Percentiles rank a stretch among this genome's conserved stretches.
phyloP scores from a whole-genome alignment of 257 asterid species.

The Solanum bulbocastanum region DNA sequence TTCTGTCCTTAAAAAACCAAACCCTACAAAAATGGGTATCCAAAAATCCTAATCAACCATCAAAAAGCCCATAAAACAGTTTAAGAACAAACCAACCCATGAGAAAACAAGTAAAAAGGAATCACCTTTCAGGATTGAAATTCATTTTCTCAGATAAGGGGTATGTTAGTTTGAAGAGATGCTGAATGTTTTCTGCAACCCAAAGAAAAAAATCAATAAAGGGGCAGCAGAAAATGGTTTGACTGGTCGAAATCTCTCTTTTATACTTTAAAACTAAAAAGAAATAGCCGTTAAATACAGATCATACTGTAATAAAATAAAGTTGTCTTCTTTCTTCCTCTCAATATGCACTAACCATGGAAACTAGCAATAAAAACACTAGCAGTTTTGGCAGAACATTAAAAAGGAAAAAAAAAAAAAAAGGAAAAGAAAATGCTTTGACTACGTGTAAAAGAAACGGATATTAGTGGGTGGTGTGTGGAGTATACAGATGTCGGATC shows the following conservation, averaged over 20 bases:
- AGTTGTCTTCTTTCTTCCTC: background rate
- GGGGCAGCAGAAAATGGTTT: background rate
- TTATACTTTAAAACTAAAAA: background rate
- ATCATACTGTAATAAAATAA: background rate
- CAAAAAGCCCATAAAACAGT: background rate
- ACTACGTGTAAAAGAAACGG: background rate
- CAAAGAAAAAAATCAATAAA: background rate
- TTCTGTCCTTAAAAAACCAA: background rate
- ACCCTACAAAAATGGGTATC: background rate
- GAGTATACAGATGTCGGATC: background rate
- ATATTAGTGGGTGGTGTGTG: background rate
- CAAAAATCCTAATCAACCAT: background rate
- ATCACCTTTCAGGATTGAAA: conserved; percentile 39
- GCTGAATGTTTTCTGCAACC: background rate
- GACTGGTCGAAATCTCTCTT: background rate
- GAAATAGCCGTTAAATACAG: conserved; percentile 24
- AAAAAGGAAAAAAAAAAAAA: background rate
- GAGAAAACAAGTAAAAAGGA: background rate
- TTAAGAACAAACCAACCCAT: background rate
- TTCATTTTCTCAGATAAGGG: conserved; percentile 22
- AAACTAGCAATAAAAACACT: background rate
- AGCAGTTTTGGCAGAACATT: background rate
- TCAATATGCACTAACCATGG: background rate
- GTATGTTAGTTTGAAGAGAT: background rate
- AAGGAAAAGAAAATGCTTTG: background rate